A percentile compares a stretch with the other conserved stretches of the same genome.
Evolutionary conservation across 2,329 filamentous ascomycete species (phyloP).

Genomic region (Akanthomyces dipterigenus): DNA sequence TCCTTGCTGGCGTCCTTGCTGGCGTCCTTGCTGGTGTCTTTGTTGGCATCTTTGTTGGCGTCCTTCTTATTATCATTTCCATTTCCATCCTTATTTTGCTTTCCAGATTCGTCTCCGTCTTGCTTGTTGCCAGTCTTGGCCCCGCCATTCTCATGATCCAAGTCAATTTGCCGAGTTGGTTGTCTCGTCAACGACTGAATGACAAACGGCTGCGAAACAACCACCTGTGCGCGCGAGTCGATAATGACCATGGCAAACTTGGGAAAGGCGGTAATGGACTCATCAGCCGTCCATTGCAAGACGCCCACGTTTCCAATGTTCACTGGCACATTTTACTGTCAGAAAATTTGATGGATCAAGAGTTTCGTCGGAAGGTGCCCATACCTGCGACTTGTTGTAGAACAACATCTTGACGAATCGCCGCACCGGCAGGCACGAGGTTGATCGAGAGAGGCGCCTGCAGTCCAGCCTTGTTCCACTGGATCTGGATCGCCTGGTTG

Average conservation of each 20-base stretch:
- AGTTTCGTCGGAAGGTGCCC: background rate
- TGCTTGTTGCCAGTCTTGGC: conserved; percentile 8
- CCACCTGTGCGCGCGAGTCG: conserved; percentile 13
- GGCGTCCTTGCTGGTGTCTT: background rate
- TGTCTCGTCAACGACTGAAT: conserved; percentile 10
- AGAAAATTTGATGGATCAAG: no score
- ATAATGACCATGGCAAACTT: conserved; percentile 19
- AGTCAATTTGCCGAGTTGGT: conserved; percentile 2
- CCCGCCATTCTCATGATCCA: background rate
- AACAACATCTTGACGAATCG: conserved; percentile 15
- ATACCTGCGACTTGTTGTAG: conserved; percentile 18
- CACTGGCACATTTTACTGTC: conserved; percentile 8
- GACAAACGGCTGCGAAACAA: conserved; percentile 15
- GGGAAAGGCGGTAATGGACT: conserved; percentile 17
- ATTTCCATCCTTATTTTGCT: background rate
- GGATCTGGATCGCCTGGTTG: conserved; percentile 15
- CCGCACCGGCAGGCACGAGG: conserved; percentile 16
- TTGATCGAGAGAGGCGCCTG: conserved; percentile 18
- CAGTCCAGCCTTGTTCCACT: conserved; percentile 18
- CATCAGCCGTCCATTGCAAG: conserved; percentile 17
- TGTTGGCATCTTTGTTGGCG: background rate
- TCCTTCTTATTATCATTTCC: background rate
- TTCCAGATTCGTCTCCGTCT: background rate
- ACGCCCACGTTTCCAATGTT: conserved; percentile 17
- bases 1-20: conserved; percentile 1